Evolutionary conservation across 1,284 basidiomycete species (phyloP).

Genomic region (Ustilago loliicola): DNA sequence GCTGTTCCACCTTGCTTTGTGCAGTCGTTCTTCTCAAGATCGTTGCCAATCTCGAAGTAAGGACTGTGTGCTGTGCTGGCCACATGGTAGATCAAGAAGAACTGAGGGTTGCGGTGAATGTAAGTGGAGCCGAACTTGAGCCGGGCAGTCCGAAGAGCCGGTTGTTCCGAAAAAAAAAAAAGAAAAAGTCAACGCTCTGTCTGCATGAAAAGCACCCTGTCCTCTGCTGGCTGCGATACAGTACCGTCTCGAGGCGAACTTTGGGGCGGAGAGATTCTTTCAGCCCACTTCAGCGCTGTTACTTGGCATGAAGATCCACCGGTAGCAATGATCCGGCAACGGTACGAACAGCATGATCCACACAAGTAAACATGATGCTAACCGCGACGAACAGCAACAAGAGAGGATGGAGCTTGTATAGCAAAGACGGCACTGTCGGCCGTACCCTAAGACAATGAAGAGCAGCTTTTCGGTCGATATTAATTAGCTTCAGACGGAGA

Average conservation of each 20-base stretch:
- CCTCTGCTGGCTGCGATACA: not conserved
- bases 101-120: not conserved
- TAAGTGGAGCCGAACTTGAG: not conserved
- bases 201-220: slow-evolving; percentile 2
- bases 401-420: no score
- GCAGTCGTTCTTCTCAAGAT: no score
- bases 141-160: slow-evolving; percentile 36
- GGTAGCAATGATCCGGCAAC: not conserved
- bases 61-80: no score
- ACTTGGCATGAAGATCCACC: not conserved
- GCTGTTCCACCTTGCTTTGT: no score
- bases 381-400: no score
- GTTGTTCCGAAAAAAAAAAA: slow-evolving; percentile 33
- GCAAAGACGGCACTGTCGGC: no score
- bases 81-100: not conserved
- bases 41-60: not conserved
- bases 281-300: not conserved
- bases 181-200: not conserved
- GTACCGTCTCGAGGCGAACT: slow-evolving; percentile 10
- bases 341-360: not conserved
- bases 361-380: no score
- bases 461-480: no score
- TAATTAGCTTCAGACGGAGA: no score
- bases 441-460: no score
- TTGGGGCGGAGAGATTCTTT: slow-evolving; percentile 40